Conservation (phyloP, 371 early-diverging fungal species). For the Mortierella sp. region DNA sequence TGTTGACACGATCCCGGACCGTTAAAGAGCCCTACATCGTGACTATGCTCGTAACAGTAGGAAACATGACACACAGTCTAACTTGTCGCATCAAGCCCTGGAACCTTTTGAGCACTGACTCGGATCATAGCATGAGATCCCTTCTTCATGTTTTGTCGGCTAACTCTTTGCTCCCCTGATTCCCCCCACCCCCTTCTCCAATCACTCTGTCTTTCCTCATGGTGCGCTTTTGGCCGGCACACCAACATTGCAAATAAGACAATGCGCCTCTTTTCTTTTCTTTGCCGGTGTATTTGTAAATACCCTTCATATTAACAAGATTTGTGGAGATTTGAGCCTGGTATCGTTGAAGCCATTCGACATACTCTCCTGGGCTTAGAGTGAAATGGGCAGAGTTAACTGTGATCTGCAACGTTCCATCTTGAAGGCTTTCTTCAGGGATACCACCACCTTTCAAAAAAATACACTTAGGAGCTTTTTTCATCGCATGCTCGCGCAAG, state of each 20-base stretch:
- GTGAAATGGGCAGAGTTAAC: no score
- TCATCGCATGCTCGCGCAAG: no score
- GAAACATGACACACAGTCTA: not conserved
- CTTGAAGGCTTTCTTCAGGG: no score
- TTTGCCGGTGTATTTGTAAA: not conserved
- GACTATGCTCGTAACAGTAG: constrained; percentile 19
- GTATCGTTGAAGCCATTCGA: no score
- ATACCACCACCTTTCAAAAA: no score
- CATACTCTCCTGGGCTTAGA: no score
- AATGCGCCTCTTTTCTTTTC: no score
- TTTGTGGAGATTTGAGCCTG: constrained; percentile 27
- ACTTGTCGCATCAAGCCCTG: not conserved
- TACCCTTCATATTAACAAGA: constrained; percentile 4
- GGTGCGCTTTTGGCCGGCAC: no score
- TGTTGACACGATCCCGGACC: constrained; percentile 17
- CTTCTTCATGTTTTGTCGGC: not conserved
- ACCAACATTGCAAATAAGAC: not conserved
- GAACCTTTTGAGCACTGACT: not conserved
- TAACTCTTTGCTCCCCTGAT: constrained; percentile 6
- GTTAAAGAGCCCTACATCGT: not conserved
- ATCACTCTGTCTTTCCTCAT: not conserved
- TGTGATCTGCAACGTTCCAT: no score
- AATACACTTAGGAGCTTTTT: no score
- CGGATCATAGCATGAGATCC: constrained; percentile 10
- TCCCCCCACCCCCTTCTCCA: no score